Conservation (phyloP, 306 rosid species). For the Chamaecrista fasciculata region DNA sequence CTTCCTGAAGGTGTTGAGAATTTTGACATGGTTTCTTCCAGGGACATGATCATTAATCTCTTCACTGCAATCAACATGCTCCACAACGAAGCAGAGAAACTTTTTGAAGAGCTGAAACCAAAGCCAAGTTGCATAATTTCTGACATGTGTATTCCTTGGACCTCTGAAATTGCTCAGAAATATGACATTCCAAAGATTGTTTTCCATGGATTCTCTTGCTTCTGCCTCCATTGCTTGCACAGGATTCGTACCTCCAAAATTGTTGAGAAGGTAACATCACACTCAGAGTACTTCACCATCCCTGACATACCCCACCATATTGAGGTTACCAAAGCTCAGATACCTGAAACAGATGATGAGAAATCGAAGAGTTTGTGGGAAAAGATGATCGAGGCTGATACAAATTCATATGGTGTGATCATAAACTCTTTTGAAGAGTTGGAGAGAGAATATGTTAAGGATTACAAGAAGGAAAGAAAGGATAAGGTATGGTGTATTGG, state of each 20-base stretch:
- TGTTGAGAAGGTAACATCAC: conserved; percentile 30
- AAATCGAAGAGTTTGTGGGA: background rate
- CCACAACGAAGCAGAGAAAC: conserved; percentile 30
- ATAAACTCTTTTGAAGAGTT: conserved; percentile 51
- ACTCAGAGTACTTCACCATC: conserved; percentile 26
- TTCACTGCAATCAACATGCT: conserved; percentile 30
- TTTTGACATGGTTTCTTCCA: conserved; percentile 39
- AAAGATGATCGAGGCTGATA: conserved; percentile 20
- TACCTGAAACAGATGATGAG: background rate
- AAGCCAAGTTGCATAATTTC: conserved; percentile 59
- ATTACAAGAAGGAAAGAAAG: conserved; percentile 27
- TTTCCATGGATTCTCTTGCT: conserved; percentile 41
- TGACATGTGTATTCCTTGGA: conserved; percentile 53
- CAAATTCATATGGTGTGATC: conserved; percentile 38
- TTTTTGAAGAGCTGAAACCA: conserved; percentile 34
- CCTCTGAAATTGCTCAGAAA: conserved; percentile 38
- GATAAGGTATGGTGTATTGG: conserved; percentile 58
- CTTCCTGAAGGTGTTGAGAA: conserved; percentile 56
- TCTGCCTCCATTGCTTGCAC: conserved; percentile 26
- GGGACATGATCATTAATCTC: background rate
- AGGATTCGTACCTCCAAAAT: conserved; percentile 15
- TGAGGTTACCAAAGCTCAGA: conserved; percentile 28
- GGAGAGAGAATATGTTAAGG: conserved; percentile 39
- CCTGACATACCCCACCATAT: conserved; percentile 40
- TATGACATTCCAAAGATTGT: conserved; percentile 53